Percentiles rank a stretch among this genome's conserved stretches.
These are phyloP conservation scores for Rutstroemia sp. DNA, from an alignment of 2,329 filamentous ascomycete species.

Conservation along the genomic window DNA sequence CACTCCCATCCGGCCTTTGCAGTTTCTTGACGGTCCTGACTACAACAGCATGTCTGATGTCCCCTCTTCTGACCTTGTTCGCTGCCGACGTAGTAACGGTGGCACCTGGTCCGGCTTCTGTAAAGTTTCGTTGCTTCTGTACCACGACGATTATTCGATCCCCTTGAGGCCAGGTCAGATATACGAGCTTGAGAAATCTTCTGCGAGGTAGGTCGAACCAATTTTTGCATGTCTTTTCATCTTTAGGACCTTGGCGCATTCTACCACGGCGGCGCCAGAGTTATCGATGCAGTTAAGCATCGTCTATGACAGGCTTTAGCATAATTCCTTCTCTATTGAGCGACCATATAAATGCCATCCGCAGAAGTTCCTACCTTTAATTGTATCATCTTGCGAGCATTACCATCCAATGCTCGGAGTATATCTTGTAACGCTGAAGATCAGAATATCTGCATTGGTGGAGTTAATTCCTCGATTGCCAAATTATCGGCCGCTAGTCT, in stretches of 20 bases:
- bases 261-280: slow-evolving; percentile 92
- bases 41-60: slow-evolving; percentile 92
- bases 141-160: slow-evolving; percentile 97
- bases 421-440: slow-evolving; percentile 5
- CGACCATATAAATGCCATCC: neutral
- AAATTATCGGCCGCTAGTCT: slow-evolving; percentile 7
- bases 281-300: slow-evolving; percentile 99
- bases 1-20: slow-evolving; percentile 79
- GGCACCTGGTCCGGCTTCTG: slow-evolving; percentile 63
- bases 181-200: neutral
- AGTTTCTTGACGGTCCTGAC: slow-evolving; percentile 86
- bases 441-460: neutral
- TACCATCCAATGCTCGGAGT: slow-evolving; percentile 4
- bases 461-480: neutral
- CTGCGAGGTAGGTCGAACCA: slow-evolving; percentile 47
- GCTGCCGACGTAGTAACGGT: slow-evolving; percentile 65
- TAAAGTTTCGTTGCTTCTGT: slow-evolving; percentile 82
- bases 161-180: slow-evolving; percentile 43
- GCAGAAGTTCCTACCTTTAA: slow-evolving; percentile 54
- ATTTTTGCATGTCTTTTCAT: slow-evolving; percentile 85
- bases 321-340: neutral
- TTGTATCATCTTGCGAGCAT: slow-evolving; percentile 71
- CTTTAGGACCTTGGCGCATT: slow-evolving; percentile 88
- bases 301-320: slow-evolving; percentile 48
- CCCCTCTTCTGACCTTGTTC: slow-evolving; percentile 92